These are phyloP conservation scores for Neocucurbitaria cava DNA, from an alignment of 2,329 filamentous ascomycete genomes.

Conservation along the genomic window DNA sequence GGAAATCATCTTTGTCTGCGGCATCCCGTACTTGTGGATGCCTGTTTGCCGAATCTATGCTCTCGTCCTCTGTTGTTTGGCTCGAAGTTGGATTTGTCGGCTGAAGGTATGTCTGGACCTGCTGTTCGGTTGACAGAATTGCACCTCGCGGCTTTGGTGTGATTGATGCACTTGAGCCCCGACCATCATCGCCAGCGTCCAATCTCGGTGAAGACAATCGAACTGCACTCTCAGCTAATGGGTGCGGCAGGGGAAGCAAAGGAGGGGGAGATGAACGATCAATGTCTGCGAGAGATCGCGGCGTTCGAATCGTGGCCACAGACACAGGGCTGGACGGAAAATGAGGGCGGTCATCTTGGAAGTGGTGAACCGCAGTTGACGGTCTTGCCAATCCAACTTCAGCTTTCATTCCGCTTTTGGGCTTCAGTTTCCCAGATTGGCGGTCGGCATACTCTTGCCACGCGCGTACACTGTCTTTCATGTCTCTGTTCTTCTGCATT, in stretches of 20 bases:
- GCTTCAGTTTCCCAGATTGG: constrained; percentile 31
- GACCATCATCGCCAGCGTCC: not conserved
- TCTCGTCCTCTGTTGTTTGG: constrained; percentile 53
- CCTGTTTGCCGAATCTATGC: constrained; percentile 18
- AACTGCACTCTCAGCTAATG: not conserved
- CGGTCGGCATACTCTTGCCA: constrained; percentile 49
- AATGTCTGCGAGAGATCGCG: constrained; percentile 13
- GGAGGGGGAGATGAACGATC: constrained; percentile 29
- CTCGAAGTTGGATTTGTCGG: constrained; percentile 47
- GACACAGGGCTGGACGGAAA: constrained; percentile 33
- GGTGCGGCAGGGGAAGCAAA: constrained; percentile 7
- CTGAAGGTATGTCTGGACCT: constrained; percentile 1
- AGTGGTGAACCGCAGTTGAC: constrained; percentile 7
- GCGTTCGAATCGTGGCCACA: constrained; percentile 20
- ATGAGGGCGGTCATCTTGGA: constrained; percentile 15
- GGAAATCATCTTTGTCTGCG: constrained; percentile 48
- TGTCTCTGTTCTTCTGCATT: constrained; percentile 47
- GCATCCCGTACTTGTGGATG: constrained; percentile 7
- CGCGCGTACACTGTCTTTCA: constrained; percentile 49
- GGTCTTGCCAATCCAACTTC: constrained; percentile 13
- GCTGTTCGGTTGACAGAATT: not conserved
- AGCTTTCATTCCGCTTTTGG: constrained; percentile 18
- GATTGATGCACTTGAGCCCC: constrained; percentile 1
- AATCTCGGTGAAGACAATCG: not conserved
- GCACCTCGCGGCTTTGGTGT: constrained; percentile 11